Evolutionary conservation across 1,284 basidiomycete genomes (phyloP).

Genomic region (Apiotrichum gamsii): DNA sequence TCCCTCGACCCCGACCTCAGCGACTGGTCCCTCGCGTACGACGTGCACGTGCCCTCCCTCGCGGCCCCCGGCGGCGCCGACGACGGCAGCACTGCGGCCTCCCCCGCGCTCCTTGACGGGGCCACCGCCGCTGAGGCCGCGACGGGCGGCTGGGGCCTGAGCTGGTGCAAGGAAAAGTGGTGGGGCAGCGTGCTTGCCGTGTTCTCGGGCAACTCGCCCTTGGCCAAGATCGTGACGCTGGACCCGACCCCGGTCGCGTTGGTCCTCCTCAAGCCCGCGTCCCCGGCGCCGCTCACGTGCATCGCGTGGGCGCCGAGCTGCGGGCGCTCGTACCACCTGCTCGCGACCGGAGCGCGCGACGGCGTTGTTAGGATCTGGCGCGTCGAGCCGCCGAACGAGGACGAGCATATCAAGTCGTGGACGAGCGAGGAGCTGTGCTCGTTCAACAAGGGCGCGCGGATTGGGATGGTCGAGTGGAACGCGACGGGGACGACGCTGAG

Average conservation of each 20-base stretch:
- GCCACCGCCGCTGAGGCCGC: slow-evolving; percentile 50
- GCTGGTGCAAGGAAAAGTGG: slow-evolving; percentile 89
- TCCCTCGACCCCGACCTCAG: slow-evolving; percentile 74
- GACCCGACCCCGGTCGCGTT: slow-evolving; percentile 44
- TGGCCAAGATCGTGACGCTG: slow-evolving; percentile 58
- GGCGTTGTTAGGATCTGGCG: slow-evolving; percentile 84
- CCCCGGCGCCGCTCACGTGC: slow-evolving; percentile 57
- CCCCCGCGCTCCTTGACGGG: slow-evolving; percentile 1
- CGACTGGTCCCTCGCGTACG: slow-evolving; percentile 71
- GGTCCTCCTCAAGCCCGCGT: slow-evolving; percentile 32
- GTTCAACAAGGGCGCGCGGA: slow-evolving; percentile 71
- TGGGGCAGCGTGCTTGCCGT: slow-evolving; percentile 84
- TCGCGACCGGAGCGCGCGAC: slow-evolving; percentile 80
- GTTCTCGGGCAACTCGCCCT: slow-evolving; percentile 62
- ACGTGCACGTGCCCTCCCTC: slow-evolving; percentile 63
- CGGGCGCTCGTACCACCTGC: slow-evolving; percentile 81
- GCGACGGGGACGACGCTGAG: slow-evolving; percentile 71
- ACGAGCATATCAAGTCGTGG: slow-evolving; percentile 52
- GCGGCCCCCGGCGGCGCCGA: slow-evolving; percentile 20
- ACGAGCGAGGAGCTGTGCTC: slow-evolving; percentile 67
- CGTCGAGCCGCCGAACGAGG: slow-evolving; percentile 50
- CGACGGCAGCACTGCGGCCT: background rate
- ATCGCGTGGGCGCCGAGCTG: slow-evolving; percentile 87
- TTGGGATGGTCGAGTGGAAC: slow-evolving; percentile 70
- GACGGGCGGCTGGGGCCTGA: slow-evolving; percentile 82